phyloP scores from a whole-genome alignment of 768 basidiomycete species.

The Termitomyces sp. region DNA sequence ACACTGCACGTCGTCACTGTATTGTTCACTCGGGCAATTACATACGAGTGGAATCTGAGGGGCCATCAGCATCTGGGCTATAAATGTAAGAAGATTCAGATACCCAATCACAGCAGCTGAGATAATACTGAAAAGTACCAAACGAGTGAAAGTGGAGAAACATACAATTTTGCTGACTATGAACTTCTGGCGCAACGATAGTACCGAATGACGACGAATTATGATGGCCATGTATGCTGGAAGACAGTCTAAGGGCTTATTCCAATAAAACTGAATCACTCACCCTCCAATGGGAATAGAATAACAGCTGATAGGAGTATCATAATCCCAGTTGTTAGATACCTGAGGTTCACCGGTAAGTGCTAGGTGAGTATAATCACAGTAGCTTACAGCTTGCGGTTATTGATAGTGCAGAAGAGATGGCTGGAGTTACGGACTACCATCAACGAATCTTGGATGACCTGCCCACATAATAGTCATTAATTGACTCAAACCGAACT shows the following conservation, averaged over 20 bases:
- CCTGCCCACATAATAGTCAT: background rate
- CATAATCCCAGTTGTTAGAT: background rate
- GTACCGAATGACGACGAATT: background rate
- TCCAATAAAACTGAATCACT: background rate
- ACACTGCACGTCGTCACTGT: conserved; percentile 11
- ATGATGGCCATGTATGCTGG: conserved; percentile 2
- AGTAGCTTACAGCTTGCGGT: background rate
- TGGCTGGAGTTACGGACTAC: conserved; percentile 2
- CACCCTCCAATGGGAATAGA: background rate
- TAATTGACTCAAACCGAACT: background rate
- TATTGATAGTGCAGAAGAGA: conserved; percentile 4
- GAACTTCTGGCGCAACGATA: background rate
- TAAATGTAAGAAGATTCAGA: background rate
- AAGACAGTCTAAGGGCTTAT: background rate
- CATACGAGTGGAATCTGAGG: conserved; percentile 2
- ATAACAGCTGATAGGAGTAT: background rate
- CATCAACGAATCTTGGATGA: background rate
- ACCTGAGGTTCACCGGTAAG: background rate
- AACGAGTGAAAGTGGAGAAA: conserved; percentile 4
- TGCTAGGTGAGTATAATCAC: background rate
- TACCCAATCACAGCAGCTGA: conserved; percentile 6
- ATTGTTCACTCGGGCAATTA: conserved; percentile 7
- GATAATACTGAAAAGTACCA: conserved; percentile 6
- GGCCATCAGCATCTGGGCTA: background rate
- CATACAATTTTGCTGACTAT: background rate